These are phyloP conservation scores for Beverwykella pulmonaria DNA, from an alignment of 495 filamentous ascomycete genomes.

Conservation along the genomic window DNA sequence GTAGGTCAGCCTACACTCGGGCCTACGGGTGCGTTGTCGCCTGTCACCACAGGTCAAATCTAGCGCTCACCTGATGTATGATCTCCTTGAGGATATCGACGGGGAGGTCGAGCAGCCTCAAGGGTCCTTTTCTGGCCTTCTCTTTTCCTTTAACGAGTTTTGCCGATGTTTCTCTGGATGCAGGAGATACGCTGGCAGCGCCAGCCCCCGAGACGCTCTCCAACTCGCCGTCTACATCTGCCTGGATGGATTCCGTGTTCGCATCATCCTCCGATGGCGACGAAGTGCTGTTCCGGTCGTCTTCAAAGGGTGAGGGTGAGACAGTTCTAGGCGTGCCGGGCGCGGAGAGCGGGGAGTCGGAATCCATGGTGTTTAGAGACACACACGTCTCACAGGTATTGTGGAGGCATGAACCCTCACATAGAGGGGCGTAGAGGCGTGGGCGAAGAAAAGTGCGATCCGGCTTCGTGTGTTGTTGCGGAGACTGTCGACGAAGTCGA, in stretches of 20 bases:
- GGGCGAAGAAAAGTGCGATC: not conserved
- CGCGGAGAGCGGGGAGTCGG: constrained; percentile 26
- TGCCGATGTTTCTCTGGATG: not conserved
- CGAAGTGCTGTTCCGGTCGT: constrained; percentile 6
- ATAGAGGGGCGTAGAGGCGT: constrained; percentile 6
- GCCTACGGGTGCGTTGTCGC: not conserved
- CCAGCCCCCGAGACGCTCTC: not conserved
- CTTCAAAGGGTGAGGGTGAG: constrained; percentile 26
- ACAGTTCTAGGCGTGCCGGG: constrained; percentile 18
- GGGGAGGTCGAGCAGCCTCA: constrained; percentile 74
- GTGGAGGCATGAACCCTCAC: constrained; percentile 35
- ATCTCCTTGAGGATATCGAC: constrained; percentile 86
- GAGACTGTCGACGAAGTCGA: not conserved
- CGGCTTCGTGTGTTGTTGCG: not conserved
- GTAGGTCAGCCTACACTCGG: constrained; percentile 4
- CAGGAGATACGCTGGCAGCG: not conserved
- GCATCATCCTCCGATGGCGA: constrained; percentile 19
- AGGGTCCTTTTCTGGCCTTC: constrained; percentile 46
- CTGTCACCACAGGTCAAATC: not conserved
- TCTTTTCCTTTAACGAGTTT: constrained; percentile 42
- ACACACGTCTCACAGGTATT: constrained; percentile 28
- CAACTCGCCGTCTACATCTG: constrained; percentile 6
- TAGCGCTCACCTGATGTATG: constrained; percentile 73
- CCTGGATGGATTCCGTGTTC: not conserved
- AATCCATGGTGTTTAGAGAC: constrained; percentile 39